Evolutionary conservation across 345 rosid genomes (phyloP).

Genomic region (Salix udensis): DNA sequence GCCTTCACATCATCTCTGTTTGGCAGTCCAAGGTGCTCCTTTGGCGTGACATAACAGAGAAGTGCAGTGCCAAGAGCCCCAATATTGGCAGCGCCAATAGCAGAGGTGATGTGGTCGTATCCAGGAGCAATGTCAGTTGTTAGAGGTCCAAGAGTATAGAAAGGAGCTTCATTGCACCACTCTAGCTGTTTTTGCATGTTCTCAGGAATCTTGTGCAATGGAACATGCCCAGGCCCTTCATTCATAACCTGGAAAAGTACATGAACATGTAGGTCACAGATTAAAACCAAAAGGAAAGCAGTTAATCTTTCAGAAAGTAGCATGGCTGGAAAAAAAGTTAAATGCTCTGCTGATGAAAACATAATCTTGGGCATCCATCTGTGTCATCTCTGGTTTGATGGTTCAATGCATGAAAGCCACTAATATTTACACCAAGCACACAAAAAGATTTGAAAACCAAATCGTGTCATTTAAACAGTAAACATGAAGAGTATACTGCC

Average conservation of each 20-base stretch:
- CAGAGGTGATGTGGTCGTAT: constrained; percentile 96
- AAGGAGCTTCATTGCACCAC: constrained; percentile 99
- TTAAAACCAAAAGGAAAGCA: neutral
- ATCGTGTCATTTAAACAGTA: neutral
- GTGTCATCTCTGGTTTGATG: neutral
- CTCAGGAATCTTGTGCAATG: constrained; percentile 98
- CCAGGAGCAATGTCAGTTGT: constrained; percentile 98
- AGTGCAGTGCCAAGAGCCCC: constrained; percentile 99
- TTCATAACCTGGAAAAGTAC: constrained; percentile 73
- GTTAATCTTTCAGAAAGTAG: neutral
- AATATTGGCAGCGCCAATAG: constrained; percentile 98
- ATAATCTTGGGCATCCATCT: neutral
- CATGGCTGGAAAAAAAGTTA: neutral
- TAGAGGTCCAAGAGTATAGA: constrained; percentile 94
- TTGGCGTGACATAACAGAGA: constrained; percentile 96
- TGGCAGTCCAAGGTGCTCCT: constrained; percentile 97
- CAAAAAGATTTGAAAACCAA: neutral
- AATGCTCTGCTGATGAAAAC: neutral
- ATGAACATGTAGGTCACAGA: neutral
- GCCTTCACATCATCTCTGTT: constrained; percentile 97
- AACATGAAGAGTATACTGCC: neutral
- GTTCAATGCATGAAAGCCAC: neutral
- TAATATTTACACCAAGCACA: neutral
- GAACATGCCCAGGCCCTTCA: constrained; percentile 97
- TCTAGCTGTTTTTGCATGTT: constrained; percentile 97